These are phyloP conservation scores for Fraxinus angustifolia DNA, from an alignment of 305 asterid species.

Conservation along the genomic window DNA sequence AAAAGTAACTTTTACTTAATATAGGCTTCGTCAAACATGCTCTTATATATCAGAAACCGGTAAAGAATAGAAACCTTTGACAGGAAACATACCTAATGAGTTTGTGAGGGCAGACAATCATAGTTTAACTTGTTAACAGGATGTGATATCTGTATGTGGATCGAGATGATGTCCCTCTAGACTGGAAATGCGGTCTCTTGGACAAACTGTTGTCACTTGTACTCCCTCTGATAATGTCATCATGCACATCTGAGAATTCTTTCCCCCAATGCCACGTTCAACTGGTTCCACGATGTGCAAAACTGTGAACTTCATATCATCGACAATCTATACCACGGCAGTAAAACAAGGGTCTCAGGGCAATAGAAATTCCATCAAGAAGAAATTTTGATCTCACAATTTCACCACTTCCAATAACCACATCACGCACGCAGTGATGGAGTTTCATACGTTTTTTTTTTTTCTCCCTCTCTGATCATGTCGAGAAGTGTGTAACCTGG, in stretches of 20 bases:
- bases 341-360: neutral
- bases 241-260: constrained; percentile 69
- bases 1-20: neutral
- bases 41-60: neutral
- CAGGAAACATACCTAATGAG: neutral
- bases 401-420: constrained; percentile 91
- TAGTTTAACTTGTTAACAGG: constrained; percentile 13
- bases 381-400: constrained; percentile 51
- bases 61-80: neutral
- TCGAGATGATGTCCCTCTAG: constrained; percentile 45
- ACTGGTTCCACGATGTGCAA: constrained; percentile 84
- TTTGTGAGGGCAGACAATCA: constrained; percentile 22
- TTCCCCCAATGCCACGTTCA: constrained; percentile 40
- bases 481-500: constrained; percentile 47
- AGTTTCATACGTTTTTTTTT: constrained; percentile 58
- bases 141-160: constrained; percentile 40
- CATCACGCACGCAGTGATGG: constrained; percentile 89
- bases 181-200: constrained; percentile 41
- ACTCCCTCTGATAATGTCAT: constrained; percentile 54
- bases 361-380: neutral
- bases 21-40: neutral
- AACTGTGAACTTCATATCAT: constrained; percentile 95
- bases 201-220: constrained; percentile 55
- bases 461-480: constrained; percentile 67
- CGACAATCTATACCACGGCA: constrained; percentile 55